phyloP scores from a whole-genome alignment of 768 basidiomycete species.

The Boletus pseudopeckii region DNA sequence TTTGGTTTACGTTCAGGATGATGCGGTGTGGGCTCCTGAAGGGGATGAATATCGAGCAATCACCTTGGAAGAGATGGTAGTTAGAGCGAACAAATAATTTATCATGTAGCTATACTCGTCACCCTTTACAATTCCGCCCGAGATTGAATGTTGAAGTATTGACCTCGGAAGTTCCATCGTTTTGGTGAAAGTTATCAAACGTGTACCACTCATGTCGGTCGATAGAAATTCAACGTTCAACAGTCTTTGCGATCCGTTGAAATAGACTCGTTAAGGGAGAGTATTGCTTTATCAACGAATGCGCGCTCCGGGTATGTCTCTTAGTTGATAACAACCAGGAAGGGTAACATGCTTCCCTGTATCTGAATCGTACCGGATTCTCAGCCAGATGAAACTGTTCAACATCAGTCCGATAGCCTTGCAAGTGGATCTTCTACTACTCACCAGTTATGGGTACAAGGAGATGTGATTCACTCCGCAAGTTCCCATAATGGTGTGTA shows the following conservation, averaged over 20 bases:
- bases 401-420: not conserved
- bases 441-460: not conserved
- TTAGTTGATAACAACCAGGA: not conserved
- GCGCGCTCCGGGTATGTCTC: not conserved
- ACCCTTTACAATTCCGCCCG: not conserved
- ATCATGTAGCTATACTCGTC: not conserved
- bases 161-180: too few relatives aligned
- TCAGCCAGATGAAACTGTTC: not conserved
- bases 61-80: constrained; percentile 84
- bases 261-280: too few relatives aligned
- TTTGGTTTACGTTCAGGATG: constrained; percentile 85
- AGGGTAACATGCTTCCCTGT: not conserved
- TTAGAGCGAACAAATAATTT: constrained; percentile 44
- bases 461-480: not conserved
- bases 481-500: too few relatives aligned
- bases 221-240: too few relatives aligned
- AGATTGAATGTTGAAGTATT: not conserved
- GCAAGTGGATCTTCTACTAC: not conserved
- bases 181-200: too few relatives aligned
- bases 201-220: too few relatives aligned
- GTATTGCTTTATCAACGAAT: not conserved
- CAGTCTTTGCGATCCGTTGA: not conserved
- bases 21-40: constrained; percentile 87
- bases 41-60: constrained; percentile 72
- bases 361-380: not conserved